A percentile compares a stretch with the other conserved stretches of the same genome.
Conservation (phyloP, 176 grass and related monocot species). For the Carex littledalei region DNA sequence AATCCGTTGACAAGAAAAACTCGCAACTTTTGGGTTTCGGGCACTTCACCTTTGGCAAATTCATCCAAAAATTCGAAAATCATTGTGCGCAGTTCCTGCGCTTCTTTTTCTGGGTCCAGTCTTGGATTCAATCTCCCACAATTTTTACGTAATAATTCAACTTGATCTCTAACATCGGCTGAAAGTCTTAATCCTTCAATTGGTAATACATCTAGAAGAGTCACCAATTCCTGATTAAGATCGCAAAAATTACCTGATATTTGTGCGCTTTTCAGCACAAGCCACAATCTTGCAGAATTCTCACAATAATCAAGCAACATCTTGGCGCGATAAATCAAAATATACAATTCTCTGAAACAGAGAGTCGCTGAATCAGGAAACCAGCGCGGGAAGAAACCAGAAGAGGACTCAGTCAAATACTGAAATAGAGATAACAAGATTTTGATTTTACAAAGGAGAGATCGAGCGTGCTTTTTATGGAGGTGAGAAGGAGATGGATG, state of each 20-base stretch:
- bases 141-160: constrained; percentile 46
- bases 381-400: constrained; percentile 15
- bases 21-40: constrained; percentile 31
- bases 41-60: constrained; percentile 42
- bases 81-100: constrained; percentile 28
- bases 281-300: constrained; percentile 59
- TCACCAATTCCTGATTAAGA: constrained; percentile 76
- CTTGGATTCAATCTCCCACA: constrained; percentile 30
- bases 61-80: constrained; percentile 41
- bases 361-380: constrained; percentile 47
- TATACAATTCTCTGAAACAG: constrained; percentile 95
- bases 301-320: constrained; percentile 70
- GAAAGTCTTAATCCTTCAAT: constrained; percentile 45
- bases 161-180: constrained; percentile 40
- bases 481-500: constrained; percentile 38
- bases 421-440: constrained; percentile 56
- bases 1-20: constrained; percentile 46
- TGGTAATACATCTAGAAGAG: constrained; percentile 73
- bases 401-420: neutral
- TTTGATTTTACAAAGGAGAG: constrained; percentile 30
- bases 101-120: constrained; percentile 47
- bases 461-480: constrained; percentile 27
- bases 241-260: constrained; percentile 68
- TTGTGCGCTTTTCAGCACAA: constrained; percentile 40
- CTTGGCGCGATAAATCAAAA: constrained; percentile 82